Conservation (phyloP, 192 early-diverging fungal species). For the Entomortierella chlamydospora region DNA sequence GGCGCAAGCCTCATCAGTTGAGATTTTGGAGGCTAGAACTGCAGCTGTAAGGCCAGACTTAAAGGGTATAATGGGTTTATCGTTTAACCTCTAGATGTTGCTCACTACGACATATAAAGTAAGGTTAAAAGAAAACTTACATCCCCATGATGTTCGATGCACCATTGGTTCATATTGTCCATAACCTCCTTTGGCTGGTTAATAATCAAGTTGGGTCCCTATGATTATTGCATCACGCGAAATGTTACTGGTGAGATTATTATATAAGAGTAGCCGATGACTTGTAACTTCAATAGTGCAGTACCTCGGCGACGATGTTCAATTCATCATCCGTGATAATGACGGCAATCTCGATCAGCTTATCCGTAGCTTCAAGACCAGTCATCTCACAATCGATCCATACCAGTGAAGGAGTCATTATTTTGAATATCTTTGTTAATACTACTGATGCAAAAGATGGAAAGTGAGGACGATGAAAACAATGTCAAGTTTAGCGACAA, state of each 20-base stretch:
- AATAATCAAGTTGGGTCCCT: slow-evolving; percentile 80
- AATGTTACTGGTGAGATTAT: neutral
- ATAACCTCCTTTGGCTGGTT: slow-evolving; percentile 78
- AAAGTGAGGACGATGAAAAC: no score
- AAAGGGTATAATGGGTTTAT: neutral
- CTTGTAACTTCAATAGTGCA: neutral
- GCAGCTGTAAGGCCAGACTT: slow-evolving; percentile 83
- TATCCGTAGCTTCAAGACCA: slow-evolving; percentile 76
- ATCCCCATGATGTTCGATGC: slow-evolving; percentile 84
- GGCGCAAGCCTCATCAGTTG: slow-evolving; percentile 75
- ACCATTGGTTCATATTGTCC: slow-evolving; percentile 94
- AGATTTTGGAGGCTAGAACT: slow-evolving; percentile 75
- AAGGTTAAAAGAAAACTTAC: slow-evolving; percentile 55
- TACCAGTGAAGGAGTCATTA: slow-evolving; percentile 68
- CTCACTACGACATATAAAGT: neutral
- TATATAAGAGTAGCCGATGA: neutral
- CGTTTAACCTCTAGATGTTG: neutral
- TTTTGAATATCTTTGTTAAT: neutral
- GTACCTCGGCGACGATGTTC: slow-evolving; percentile 82
- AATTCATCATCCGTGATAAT: slow-evolving; percentile 91
- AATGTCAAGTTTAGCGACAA: no score
- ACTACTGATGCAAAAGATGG: no score
- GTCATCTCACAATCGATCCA: slow-evolving; percentile 94
- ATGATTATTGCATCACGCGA: neutral
- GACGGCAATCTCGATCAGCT: slow-evolving; percentile 90